These are phyloP conservation scores for Wickerhamiella qilinensis DNA, from an alignment of 805 yeast species.

Conservation along the genomic window DNA sequence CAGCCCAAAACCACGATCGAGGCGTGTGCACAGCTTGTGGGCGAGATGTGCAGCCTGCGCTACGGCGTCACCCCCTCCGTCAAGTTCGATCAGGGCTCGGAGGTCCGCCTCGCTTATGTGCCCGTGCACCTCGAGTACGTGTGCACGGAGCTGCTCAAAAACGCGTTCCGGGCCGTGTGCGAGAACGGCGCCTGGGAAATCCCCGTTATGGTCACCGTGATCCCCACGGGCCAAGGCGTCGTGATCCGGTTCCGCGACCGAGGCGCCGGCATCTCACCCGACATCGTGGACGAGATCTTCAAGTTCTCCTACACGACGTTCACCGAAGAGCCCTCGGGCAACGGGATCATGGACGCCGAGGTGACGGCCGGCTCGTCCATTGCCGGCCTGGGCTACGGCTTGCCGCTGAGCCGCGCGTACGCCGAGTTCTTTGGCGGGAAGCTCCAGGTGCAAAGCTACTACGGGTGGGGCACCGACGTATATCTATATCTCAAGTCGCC, in stretches of 20 bases:
- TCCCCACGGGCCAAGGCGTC: slow-evolving; percentile 31
- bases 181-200: slow-evolving; percentile 33
- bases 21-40: slow-evolving; percentile 56
- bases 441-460: slow-evolving; percentile 50
- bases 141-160: slow-evolving; percentile 71
- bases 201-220: slow-evolving; percentile 36
- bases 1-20: slow-evolving; percentile 47
- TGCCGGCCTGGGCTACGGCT: slow-evolving; percentile 94
- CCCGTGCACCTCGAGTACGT: slow-evolving; percentile 81
- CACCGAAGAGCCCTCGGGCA: slow-evolving; percentile 39
- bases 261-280: slow-evolving; percentile 77
- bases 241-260: slow-evolving; percentile 68
- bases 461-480: slow-evolving; percentile 70
- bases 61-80: slow-evolving; percentile 61
- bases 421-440: slow-evolving; percentile 59
- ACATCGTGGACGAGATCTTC: slow-evolving; percentile 49
- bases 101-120: slow-evolving; percentile 60
- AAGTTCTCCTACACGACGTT: slow-evolving; percentile 80
- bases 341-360: slow-evolving; percentile 52
- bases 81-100: slow-evolving; percentile 37
- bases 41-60: slow-evolving; percentile 67
- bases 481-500: slow-evolving; percentile 29
- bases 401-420: slow-evolving; percentile 68
- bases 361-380: slow-evolving; percentile 52
- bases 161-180: slow-evolving; percentile 74